Conservation (phyloP, 2,329 filamentous ascomycete genomes). For the Lachnellula subtilissima region DNA sequence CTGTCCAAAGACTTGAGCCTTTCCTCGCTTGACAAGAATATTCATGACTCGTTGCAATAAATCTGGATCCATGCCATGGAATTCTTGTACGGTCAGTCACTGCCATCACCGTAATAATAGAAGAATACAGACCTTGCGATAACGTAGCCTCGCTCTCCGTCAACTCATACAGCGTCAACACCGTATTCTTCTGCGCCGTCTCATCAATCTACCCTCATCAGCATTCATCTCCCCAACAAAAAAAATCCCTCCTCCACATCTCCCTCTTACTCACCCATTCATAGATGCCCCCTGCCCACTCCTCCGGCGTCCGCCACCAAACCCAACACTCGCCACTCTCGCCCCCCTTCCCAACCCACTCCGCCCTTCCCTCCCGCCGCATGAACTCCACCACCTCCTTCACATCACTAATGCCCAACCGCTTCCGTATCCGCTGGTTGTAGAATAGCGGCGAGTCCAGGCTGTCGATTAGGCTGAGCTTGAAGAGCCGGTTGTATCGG, state of each 20-base stretch:
- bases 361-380: conserved; percentile 54
- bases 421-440: conserved; percentile 50
- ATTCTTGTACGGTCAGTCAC: conserved; percentile 47
- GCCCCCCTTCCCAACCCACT: conserved; percentile 54
- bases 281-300: conserved; percentile 79
- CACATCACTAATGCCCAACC: conserved; percentile 47
- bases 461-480: conserved; percentile 61
- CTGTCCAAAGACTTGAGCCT: conserved; percentile 87
- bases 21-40: conserved; percentile 81
- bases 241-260: background rate
- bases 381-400: conserved; percentile 57
- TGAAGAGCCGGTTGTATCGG: conserved; percentile 70
- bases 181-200: conserved; percentile 81
- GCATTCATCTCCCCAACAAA: background rate
- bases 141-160: conserved; percentile 76
- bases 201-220: conserved; percentile 53
- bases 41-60: conserved; percentile 74
- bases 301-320: conserved; percentile 81
- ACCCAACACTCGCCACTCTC: conserved; percentile 59
- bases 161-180: conserved; percentile 90
- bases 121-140: conserved; percentile 52
- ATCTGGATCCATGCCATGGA: conserved; percentile 82
- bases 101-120: background rate
- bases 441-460: conserved; percentile 53
- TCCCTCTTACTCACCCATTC: conserved; percentile 55